Evolutionary conservation across 768 basidiomycete species (phyloP).

Genomic region (Imleria badia): DNA sequence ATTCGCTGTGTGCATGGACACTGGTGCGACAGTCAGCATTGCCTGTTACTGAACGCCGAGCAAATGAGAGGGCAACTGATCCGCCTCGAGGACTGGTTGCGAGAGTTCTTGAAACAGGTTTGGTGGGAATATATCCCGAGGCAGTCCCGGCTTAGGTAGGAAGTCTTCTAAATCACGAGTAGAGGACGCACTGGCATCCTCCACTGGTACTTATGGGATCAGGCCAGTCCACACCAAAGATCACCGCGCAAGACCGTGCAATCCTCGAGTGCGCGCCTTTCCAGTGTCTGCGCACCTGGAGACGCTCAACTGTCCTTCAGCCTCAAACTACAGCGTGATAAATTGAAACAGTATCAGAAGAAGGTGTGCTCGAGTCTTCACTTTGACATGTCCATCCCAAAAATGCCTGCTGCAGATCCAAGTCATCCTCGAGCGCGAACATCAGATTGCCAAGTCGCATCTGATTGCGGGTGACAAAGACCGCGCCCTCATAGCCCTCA

Average conservation of each 20-base stretch:
- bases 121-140: slow-evolving; percentile 21
- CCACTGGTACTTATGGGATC: slow-evolving; percentile 51
- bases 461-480: slow-evolving; percentile 82
- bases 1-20: slow-evolving; percentile 28
- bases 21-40: slow-evolving; percentile 28
- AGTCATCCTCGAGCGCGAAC: slow-evolving; percentile 80
- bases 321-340: slow-evolving; percentile 94
- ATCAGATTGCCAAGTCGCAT: slow-evolving; percentile 83
- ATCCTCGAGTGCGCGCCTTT: slow-evolving; percentile 80
- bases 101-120: slow-evolving; percentile 1
- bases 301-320: slow-evolving; percentile 43
- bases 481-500: slow-evolving; percentile 81
- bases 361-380: slow-evolving; percentile 50
- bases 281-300: slow-evolving; percentile 15
- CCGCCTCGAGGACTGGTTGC: slow-evolving; percentile 14
- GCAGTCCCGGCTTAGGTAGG: too few relatives aligned
- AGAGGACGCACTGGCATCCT: too few relatives aligned
- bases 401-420: slow-evolving; percentile 61
- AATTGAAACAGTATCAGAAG: slow-evolving; percentile 93
- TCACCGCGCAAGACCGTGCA: slow-evolving; percentile 91
- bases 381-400: not conserved
- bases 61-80: slow-evolving; percentile 1
- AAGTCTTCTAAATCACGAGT: too few relatives aligned
- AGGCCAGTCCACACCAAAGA: slow-evolving; percentile 77
- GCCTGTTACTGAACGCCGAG: slow-evolving; percentile 18